Evolutionary conservation across 768 basidiomycete species (phyloP), one percentile per base, ranked within the genome.

Genomic region (Obba rivulosa): DNA sequence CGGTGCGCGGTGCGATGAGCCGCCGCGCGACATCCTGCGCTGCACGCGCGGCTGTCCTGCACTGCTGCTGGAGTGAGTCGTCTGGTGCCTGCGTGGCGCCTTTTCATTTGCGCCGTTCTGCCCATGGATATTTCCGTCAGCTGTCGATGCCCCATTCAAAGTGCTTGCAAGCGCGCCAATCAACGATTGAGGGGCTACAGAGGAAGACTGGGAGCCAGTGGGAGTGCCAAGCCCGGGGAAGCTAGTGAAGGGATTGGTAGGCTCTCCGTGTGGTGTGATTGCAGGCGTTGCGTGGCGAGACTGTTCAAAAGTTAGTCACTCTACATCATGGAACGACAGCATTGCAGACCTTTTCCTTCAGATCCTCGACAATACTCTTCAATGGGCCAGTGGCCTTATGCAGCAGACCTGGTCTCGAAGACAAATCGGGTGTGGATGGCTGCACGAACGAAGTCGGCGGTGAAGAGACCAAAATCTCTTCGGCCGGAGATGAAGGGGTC

Each of bases 361-460:
- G 74, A 66, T 90, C 88, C 3, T 90, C 87, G 41, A 91, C 84
- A 54, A 91, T 89, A 53, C 86, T 86, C 65, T 70, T 77, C 46
- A 84, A 61, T 2, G 79, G 80, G 0, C 60, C 69, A 24, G 62
- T 54, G 18, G 45, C 41, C 34, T 52, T 61, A 13, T 44, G 52
- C 38, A 53, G 49, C 42, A 60, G 24, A 18, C 48, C 31, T 45
- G 43, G 49, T 35, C 48, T 48, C 28, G 13, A 31, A 31, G 28
- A 31, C 28, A 13, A 13, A 37, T 37, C 46, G 37, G 44, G 38
- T 16, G 48, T 25, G 22, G 37, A 49, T 41, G 45, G 46, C 25
- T 48, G 50, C 39, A 46, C 38, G 46, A 37, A 56, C 47, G 18
- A 58, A 56, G 34, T 55, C 47, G 1, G 58, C 50, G 25, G 61